Evolutionary conservation across 2,329 filamentous ascomycete species (phyloP).

Genomic region (Penicillium sclerotigenum): DNA sequence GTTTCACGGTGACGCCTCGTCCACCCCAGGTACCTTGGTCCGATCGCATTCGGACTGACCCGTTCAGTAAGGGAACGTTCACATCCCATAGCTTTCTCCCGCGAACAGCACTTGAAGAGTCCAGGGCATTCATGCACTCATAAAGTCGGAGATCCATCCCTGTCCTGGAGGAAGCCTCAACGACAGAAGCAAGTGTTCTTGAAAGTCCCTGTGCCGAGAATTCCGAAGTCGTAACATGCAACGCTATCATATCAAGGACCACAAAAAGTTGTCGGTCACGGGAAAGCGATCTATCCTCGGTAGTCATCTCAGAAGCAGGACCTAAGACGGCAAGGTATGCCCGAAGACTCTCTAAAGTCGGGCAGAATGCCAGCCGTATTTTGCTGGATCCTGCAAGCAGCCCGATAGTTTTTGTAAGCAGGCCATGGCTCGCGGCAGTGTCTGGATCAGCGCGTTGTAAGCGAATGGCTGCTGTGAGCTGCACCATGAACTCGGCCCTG

Average conservation of each 20-base stretch:
- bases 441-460: slow-evolving; percentile 16
- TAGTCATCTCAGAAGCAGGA: not conserved
- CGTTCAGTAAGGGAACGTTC: slow-evolving; percentile 61
- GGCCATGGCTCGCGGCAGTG: slow-evolving; percentile 30
- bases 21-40: slow-evolving; percentile 55
- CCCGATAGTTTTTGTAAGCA: slow-evolving; percentile 64
- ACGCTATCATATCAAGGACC: slow-evolving; percentile 41
- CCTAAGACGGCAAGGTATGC: slow-evolving; percentile 65
- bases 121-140: slow-evolving; percentile 38
- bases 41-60: slow-evolving; percentile 49
- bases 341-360: slow-evolving; percentile 72
- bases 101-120: slow-evolving; percentile 28
- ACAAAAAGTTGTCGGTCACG: slow-evolving; percentile 29
- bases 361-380: slow-evolving; percentile 68
- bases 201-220: slow-evolving; percentile 50
- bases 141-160: slow-evolving; percentile 37
- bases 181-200: slow-evolving; percentile 41
- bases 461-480: slow-evolving; percentile 53
- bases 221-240: slow-evolving; percentile 45
- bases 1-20: slow-evolving; percentile 56
- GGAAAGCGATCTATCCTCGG: not conserved
- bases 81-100: slow-evolving; percentile 46
- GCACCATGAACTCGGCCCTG: slow-evolving; percentile 61
- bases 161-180: slow-evolving; percentile 36
- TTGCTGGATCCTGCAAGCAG: slow-evolving; percentile 66